These are phyloP conservation scores for Phytophthora uliginosa DNA, from an alignment of 352 stramenopile genomes.

Conservation along the genomic window DNA sequence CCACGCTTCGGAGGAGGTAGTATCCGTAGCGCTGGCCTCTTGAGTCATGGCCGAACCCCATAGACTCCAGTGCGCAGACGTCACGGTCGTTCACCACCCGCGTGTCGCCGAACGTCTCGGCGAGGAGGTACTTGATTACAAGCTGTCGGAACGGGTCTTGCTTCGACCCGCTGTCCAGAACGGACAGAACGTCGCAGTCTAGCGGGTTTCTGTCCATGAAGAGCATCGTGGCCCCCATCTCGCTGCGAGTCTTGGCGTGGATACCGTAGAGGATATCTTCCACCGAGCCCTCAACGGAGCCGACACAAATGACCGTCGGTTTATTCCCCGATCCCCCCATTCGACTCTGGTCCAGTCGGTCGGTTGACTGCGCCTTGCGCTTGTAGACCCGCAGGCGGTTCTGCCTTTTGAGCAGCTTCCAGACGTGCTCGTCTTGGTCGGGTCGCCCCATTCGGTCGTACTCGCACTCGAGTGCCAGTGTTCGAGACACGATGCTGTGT, in stretches of 20 bases:
- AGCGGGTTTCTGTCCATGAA: slow-evolving; percentile 53
- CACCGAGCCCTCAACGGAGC: slow-evolving; percentile 58
- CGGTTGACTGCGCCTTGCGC: slow-evolving; percentile 23
- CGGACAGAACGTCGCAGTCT: slow-evolving; percentile 58
- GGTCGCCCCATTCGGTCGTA: slow-evolving; percentile 43
- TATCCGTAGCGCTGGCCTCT: slow-evolving; percentile 58
- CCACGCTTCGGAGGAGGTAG: slow-evolving; percentile 66
- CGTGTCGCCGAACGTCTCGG: slow-evolving; percentile 51
- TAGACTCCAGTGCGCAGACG: slow-evolving; percentile 58
- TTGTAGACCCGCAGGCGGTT: slow-evolving; percentile 62
- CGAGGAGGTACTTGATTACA: slow-evolving; percentile 65
- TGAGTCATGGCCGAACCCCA: slow-evolving; percentile 50
- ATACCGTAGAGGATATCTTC: slow-evolving; percentile 70
- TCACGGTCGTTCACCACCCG: slow-evolving; percentile 64
- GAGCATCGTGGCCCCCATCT: slow-evolving; percentile 63
- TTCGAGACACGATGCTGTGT: slow-evolving; percentile 58
- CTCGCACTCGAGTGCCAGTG: slow-evolving; percentile 57
- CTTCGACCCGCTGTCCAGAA: slow-evolving; percentile 52
- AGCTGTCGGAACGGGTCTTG: slow-evolving; percentile 66
- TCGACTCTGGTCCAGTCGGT: slow-evolving; percentile 21
- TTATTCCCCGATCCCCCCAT: slow-evolving; percentile 22
- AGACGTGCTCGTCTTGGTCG: slow-evolving; percentile 38
- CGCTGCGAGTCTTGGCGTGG: slow-evolving; percentile 62
- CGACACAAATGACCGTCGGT: slow-evolving; percentile 62
- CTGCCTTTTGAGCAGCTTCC: slow-evolving; percentile 51